Evolutionary conservation across 208 protist species (phyloP).

Genomic region (Acanthamoeba healyi): DNA sequence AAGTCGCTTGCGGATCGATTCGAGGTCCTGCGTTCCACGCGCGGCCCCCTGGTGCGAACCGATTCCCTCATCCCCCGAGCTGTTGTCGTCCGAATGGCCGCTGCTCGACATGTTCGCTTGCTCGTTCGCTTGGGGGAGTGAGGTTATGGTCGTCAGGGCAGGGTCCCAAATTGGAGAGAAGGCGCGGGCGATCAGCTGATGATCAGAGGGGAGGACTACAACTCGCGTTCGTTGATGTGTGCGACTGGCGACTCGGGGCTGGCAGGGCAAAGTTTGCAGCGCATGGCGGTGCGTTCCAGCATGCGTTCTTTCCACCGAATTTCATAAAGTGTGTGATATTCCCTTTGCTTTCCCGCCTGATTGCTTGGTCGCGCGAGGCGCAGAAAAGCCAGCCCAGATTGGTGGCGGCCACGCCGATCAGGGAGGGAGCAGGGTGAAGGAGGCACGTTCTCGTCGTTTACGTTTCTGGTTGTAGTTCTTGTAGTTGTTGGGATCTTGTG

Average conservation of each 20-base stretch:
- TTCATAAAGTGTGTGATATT: background rate
- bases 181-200: too few species aligned
- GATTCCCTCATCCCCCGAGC: constrained; percentile 30
- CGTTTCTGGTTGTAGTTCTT: background rate
- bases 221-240: background rate
- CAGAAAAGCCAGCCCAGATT: background rate
- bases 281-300: too few species aligned
- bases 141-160: too few species aligned
- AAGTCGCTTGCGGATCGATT: constrained; percentile 3
- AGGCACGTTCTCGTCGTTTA: background rate
- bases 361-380: too few species aligned
- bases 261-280: too few species aligned
- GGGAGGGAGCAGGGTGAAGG: background rate
- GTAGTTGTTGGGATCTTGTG: background rate
- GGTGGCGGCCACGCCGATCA: too few species aligned
- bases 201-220: background rate
- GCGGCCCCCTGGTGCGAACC: background rate
- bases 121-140: too few species aligned
- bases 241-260: too few species aligned
- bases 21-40: background rate
- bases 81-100: background rate
- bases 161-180: too few species aligned
- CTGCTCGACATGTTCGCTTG: background rate
- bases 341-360: background rate
- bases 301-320: background rate